These are phyloP conservation scores for Neurospora cerealis DNA, from an alignment of 495 filamentous ascomycete species.

Conservation along the genomic window DNA sequence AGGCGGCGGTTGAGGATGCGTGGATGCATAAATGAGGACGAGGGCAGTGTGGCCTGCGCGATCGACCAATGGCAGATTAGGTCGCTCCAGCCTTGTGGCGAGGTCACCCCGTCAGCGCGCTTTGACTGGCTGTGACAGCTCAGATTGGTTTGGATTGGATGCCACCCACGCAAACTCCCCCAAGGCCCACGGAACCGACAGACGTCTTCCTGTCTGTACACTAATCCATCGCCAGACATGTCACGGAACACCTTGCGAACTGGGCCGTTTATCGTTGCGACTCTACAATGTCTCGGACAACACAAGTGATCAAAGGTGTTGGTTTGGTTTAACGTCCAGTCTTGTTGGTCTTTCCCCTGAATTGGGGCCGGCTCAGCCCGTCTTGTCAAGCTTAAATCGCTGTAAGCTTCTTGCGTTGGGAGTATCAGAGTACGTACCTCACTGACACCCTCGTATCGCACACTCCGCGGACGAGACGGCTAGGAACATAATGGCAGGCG, in stretches of 20 bases:
- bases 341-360: neutral
- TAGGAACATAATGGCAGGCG: neutral
- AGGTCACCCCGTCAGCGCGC: conserved; percentile 5
- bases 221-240: neutral
- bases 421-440: neutral
- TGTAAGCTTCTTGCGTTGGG: neutral
- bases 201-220: neutral
- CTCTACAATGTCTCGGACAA: neutral
- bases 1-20: conserved; percentile 19
- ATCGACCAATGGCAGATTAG: conserved; percentile 14
- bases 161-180: neutral
- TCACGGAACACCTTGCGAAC: neutral
- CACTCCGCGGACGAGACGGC: neutral
- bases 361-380: neutral
- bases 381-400: neutral
- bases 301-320: neutral
- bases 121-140: conserved; percentile 18
- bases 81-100: conserved; percentile 22
- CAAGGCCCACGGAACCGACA: neutral
- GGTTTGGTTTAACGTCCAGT: neutral
- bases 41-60: conserved; percentile 12
- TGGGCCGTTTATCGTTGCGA: neutral
- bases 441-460: neutral
- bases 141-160: neutral
- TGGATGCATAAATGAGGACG: conserved; percentile 20